Conservation (phyloP, 2,329 filamentous ascomycete genomes). For the Fusarium oxysporum region DNA sequence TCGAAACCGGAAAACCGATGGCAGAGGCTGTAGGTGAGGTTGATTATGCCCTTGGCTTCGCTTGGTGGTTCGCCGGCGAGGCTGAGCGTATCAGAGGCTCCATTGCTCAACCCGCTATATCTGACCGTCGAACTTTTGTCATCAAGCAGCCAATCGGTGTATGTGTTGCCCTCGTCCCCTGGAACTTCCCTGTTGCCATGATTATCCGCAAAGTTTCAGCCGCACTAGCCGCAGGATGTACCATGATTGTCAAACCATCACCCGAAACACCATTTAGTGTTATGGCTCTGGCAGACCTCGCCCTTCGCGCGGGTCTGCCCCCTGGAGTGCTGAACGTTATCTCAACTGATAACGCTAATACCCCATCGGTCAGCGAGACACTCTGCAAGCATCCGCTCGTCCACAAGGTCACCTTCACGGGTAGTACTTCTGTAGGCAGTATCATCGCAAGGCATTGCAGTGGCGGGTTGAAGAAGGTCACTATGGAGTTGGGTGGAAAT, state of each 20-base stretch:
- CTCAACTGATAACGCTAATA: slow-evolving; percentile 53
- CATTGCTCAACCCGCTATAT: slow-evolving; percentile 60
- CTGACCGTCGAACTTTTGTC: slow-evolving; percentile 69
- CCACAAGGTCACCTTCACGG: slow-evolving; percentile 81
- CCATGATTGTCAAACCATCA: slow-evolving; percentile 78
- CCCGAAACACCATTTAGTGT: slow-evolving; percentile 80
- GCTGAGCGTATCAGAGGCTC: slow-evolving; percentile 61
- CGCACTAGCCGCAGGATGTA: slow-evolving; percentile 77
- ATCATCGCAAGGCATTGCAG: slow-evolving; percentile 71
- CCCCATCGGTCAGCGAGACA: slow-evolving; percentile 57
- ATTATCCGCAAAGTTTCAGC: slow-evolving; percentile 60
- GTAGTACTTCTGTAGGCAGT: slow-evolving; percentile 75
- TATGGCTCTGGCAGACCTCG: slow-evolving; percentile 75
- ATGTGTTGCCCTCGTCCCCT: slow-evolving; percentile 51
- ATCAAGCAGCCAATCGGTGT: slow-evolving; percentile 66
- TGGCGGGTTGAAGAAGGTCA: slow-evolving; percentile 72
- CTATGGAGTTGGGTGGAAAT: slow-evolving; percentile 79
- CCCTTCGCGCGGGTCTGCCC: slow-evolving; percentile 77
- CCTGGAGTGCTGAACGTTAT: slow-evolving; percentile 72
- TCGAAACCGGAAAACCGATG: slow-evolving; percentile 69
- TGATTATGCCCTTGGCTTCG: slow-evolving; percentile 65
- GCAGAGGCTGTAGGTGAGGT: slow-evolving; percentile 66
- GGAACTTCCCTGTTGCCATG: slow-evolving; percentile 72
- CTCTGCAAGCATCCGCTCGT: slow-evolving; percentile 59
- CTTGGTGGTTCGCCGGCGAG: slow-evolving; percentile 68